phyloP scores from a whole-genome alignment of 306 rosid genomes.

The Pachyrhizus erosus region DNA sequence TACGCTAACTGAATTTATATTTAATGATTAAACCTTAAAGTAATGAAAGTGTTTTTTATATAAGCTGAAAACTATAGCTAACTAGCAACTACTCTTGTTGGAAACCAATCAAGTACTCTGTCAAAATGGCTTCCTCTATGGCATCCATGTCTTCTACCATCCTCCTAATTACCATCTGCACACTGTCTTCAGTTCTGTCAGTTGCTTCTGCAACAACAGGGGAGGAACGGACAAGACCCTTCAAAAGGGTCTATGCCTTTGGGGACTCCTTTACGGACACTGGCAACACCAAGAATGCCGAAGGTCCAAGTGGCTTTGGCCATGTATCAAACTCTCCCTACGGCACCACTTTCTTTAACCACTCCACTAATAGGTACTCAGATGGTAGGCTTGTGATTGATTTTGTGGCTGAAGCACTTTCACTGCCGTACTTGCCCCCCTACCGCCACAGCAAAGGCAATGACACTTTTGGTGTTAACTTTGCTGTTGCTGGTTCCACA shows the following conservation, averaged over 20 bases:
- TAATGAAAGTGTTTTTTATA: conserved; percentile 13
- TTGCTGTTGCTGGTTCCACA: conserved; percentile 92
- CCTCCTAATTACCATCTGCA: conserved; percentile 44
- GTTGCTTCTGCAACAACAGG: conserved; percentile 22
- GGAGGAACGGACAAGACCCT: conserved; percentile 49
- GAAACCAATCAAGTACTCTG: background rate
- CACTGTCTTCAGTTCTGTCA: conserved; percentile 38
- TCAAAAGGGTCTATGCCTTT: conserved; percentile 80
- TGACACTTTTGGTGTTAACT: conserved; percentile 72
- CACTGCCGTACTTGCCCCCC: conserved; percentile 76
- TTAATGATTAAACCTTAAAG: background rate
- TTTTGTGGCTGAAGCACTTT: conserved; percentile 72
- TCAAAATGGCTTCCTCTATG: conserved; percentile 49
- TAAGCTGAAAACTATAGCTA: conserved; percentile 21
- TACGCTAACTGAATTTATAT: no score
- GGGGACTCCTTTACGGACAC: conserved; percentile 98
- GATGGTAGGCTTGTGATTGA: conserved; percentile 95
- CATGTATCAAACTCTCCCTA: conserved; percentile 80
- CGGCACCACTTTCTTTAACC: conserved; percentile 83
- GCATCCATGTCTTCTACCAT: conserved; percentile 14
- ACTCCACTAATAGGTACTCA: conserved; percentile 81
- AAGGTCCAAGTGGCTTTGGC: conserved; percentile 87
- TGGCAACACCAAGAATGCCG: conserved; percentile 71
- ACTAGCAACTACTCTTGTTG: background rate
- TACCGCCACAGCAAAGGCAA: conserved; percentile 50